These are phyloP conservation scores for Pseudohalonectria lignicola DNA, from an alignment of 2,329 filamentous ascomycete genomes.

Conservation along the genomic window DNA sequence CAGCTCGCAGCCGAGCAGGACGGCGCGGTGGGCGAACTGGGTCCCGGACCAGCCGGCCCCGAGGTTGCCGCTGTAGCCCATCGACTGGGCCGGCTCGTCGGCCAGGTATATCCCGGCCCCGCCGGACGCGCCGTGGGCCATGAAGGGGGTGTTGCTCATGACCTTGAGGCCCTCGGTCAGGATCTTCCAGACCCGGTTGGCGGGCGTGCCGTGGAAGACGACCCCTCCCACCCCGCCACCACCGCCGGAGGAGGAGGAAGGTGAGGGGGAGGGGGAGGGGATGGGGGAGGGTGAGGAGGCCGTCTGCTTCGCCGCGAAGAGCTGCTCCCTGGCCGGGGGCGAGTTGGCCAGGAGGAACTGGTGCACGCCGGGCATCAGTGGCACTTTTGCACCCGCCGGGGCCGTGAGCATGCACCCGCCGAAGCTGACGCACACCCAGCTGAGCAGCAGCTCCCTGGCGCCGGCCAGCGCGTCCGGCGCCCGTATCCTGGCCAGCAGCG, in stretches of 20 bases:
- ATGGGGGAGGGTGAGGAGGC: too few relatives aligned
- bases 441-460: slow-evolving; percentile 8
- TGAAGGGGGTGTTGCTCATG: slow-evolving; percentile 8
- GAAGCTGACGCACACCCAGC: slow-evolving; percentile 12
- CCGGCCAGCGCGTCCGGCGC: background rate
- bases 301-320: slow-evolving; percentile 3
- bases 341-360: slow-evolving; percentile 13
- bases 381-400: slow-evolving; percentile 8
- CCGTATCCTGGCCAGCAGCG: slow-evolving; percentile 7
- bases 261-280: too few relatives aligned
- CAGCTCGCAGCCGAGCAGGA: slow-evolving; percentile 13
- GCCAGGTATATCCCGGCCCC: slow-evolving; percentile 10
- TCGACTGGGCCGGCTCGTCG: slow-evolving; percentile 8
- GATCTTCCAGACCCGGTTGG: slow-evolving; percentile 9
- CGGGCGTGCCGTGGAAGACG: slow-evolving; percentile 10
- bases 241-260: too few relatives aligned
- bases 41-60: slow-evolving; percentile 6
- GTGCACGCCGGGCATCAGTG: slow-evolving; percentile 9
- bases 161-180: slow-evolving; percentile 11
- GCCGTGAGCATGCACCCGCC: slow-evolving; percentile 12
- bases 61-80: slow-evolving; percentile 6
- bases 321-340: slow-evolving; percentile 8
- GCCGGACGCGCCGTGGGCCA: slow-evolving; percentile 6
- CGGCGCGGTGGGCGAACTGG: slow-evolving; percentile 5
- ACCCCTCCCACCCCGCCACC: slow-evolving; percentile 4